A percentile compares a stretch with the other conserved stretches of the same genome.
Conservation (phyloP, 2,329 filamentous ascomycete genomes). For the Diaporthe sp. region DNA sequence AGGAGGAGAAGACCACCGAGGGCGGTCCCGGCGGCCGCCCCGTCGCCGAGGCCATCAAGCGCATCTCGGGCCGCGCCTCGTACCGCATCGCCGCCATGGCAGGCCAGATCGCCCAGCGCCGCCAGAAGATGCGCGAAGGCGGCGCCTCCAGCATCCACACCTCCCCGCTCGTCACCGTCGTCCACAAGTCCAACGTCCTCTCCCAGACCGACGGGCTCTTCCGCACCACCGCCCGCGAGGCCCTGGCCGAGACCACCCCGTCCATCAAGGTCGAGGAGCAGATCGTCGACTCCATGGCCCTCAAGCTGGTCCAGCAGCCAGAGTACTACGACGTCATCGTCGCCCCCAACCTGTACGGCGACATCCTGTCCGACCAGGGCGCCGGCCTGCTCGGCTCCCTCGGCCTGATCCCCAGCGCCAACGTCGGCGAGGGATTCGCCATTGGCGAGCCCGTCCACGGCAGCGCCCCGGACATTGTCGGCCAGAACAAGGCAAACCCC, state of each 20-base stretch:
- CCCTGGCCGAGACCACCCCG: slow-evolving; percentile 70
- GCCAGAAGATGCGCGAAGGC: slow-evolving; percentile 80
- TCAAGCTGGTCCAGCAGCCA: slow-evolving; percentile 98
- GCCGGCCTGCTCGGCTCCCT: slow-evolving; percentile 92
- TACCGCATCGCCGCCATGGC: slow-evolving; percentile 92
- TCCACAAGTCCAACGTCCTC: slow-evolving; percentile 98
- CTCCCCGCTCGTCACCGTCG: slow-evolving; percentile 87
- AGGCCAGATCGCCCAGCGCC: slow-evolving; percentile 89
- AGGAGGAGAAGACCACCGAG: slow-evolving; percentile 89
- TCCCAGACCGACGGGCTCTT: slow-evolving; percentile 97
- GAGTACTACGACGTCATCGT: slow-evolving; percentile 97
- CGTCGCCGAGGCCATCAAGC: slow-evolving; percentile 97
- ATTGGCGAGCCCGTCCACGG: slow-evolving; percentile 99
- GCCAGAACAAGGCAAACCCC: slow-evolving; percentile 92
- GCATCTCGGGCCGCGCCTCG: slow-evolving; percentile 88
- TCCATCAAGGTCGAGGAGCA: slow-evolving; percentile 86
- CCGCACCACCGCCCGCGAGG: slow-evolving; percentile 80
- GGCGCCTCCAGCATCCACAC: slow-evolving; percentile 71
- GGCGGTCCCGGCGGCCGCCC: slow-evolving; percentile 76
- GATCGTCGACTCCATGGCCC: slow-evolving; percentile 99
- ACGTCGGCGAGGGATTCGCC: slow-evolving; percentile 92
- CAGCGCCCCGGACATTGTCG: slow-evolving; percentile 94
- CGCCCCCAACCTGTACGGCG: slow-evolving; percentile 96
- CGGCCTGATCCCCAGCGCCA: slow-evolving; percentile 92
- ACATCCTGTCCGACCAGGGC: slow-evolving; percentile 95